These are phyloP conservation scores for Kodamaea suecica DNA, from an alignment of 1,139 yeast genomes.

Conservation along the genomic window DNA sequence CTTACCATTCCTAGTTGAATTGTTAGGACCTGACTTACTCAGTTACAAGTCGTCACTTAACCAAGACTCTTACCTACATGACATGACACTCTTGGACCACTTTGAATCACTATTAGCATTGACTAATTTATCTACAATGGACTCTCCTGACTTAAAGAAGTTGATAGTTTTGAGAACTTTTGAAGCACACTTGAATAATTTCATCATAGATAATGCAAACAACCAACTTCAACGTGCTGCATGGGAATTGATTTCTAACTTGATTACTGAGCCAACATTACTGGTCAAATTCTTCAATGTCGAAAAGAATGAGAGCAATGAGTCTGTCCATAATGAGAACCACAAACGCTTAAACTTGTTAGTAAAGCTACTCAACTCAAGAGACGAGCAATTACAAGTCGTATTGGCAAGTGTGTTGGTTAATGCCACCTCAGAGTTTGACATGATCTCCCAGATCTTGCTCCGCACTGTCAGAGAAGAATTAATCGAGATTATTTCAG, in stretches of 20 bases:
- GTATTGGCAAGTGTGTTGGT: conserved; percentile 47
- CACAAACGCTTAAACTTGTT: conserved; percentile 34
- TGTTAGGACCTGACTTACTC: conserved; percentile 35
- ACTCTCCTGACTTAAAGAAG: conserved; percentile 28
- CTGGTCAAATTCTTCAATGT: conserved; percentile 51
- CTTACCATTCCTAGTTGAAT: conserved; percentile 48
- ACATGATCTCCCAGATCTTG: conserved; percentile 39
- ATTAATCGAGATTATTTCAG: conserved; percentile 20
- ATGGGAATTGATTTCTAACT: conserved; percentile 49
- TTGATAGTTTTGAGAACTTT: conserved; percentile 33
- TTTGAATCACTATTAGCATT: conserved; percentile 47
- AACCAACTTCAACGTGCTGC: conserved; percentile 41
- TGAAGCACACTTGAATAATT: conserved; percentile 32
- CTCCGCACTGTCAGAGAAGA: conserved; percentile 24
- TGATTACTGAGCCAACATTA: conserved; percentile 43
- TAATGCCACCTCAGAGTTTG: conserved; percentile 48
- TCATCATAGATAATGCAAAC: conserved; percentile 38
- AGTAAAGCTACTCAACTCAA: conserved; percentile 40
- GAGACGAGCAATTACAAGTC: conserved; percentile 35
- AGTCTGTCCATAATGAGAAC: conserved; percentile 18
- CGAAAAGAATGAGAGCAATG: conserved; percentile 14
- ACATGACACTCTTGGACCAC: conserved; percentile 35
- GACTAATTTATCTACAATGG: conserved; percentile 41
- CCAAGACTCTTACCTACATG: conserved; percentile 20
- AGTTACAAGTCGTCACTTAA: conserved; percentile 14